Evolutionary conservation across 495 filamentous ascomycete species (phyloP).

Genomic region (Tetracladium marchalianum): DNA sequence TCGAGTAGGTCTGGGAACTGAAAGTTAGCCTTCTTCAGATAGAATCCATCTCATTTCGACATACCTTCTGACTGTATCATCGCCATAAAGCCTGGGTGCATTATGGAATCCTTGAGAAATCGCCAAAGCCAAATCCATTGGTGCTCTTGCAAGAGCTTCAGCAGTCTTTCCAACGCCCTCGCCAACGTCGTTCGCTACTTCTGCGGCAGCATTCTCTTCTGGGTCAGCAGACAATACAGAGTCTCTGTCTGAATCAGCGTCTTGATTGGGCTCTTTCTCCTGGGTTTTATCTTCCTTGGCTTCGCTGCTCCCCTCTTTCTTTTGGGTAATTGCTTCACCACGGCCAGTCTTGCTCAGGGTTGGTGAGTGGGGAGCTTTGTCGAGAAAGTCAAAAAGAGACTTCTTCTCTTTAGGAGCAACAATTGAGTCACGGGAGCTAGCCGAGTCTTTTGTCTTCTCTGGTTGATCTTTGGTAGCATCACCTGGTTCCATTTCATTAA

Average conservation of each 20-base stretch:
- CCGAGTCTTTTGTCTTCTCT: neutral
- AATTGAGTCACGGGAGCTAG: neutral
- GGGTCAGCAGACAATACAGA: constrained; percentile 9
- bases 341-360: constrained; percentile 1
- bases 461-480: neutral
- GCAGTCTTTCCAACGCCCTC: constrained; percentile 36
- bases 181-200: constrained; percentile 34
- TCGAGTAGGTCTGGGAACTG: constrained; percentile 35
- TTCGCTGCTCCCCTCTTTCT: neutral
- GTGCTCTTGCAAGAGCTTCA: constrained; percentile 28
- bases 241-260: neutral
- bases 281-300: neutral
- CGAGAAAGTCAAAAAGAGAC: too few relatives aligned
- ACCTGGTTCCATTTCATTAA: neutral
- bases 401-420: neutral
- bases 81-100: constrained; percentile 69
- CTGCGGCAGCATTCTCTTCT: constrained; percentile 20
- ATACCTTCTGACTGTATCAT: constrained; percentile 29
- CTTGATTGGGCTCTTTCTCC: constrained; percentile 4
- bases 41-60: too few relatives aligned
- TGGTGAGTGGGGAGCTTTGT: too few relatives aligned
- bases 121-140: constrained; percentile 62
- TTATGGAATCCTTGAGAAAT: constrained; percentile 78
- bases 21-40: neutral
- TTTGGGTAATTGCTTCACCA: constrained; percentile 6